Conservation (phyloP, 2,329 filamentous ascomycete genomes). For the Diaporthe sp. region DNA sequence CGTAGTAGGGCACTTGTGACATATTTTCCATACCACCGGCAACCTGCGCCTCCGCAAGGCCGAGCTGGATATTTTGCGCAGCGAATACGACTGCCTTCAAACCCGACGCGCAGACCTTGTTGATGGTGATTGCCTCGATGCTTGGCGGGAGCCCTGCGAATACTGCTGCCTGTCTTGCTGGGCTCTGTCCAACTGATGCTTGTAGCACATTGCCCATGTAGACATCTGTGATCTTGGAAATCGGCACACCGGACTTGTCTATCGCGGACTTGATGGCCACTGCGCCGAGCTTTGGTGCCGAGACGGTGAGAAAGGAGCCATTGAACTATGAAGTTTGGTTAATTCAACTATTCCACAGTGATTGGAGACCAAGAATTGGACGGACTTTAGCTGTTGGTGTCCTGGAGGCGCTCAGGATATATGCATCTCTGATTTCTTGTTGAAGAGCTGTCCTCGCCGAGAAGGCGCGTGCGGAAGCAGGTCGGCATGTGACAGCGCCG, state of each 20-base stretch:
- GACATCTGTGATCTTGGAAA: conserved; percentile 86
- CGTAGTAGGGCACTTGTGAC: conserved; percentile 92
- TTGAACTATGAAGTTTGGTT: conserved; percentile 78
- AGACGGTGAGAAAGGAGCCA: conserved; percentile 85
- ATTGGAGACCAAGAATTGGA: not conserved
- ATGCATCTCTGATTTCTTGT: conserved; percentile 87
- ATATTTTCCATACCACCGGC: conserved; percentile 99
- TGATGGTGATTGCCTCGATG: conserved; percentile 91
- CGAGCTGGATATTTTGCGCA: conserved; percentile 94
- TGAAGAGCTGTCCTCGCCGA: conserved; percentile 58
- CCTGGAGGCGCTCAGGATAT: conserved; percentile 90
- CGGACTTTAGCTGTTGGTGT: conserved; percentile 90
- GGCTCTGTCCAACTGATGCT: conserved; percentile 86
- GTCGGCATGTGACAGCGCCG: conserved; percentile 39
- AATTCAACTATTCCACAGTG: not conserved
- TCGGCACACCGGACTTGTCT: conserved; percentile 85
- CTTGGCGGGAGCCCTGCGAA: conserved; percentile 86
- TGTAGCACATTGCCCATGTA: conserved; percentile 98
- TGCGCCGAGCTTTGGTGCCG: conserved; percentile 90
- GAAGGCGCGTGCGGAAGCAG: conserved; percentile 55
- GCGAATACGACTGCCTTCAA: conserved; percentile 92
- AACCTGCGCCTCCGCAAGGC: conserved; percentile 87
- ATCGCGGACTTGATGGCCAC: conserved; percentile 93
- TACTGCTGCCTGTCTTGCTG: conserved; percentile 89
- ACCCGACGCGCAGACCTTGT: conserved; percentile 98